phyloP scores from a whole-genome alignment of 2,329 filamentous ascomycete genomes.

The Penicillium sp. region DNA sequence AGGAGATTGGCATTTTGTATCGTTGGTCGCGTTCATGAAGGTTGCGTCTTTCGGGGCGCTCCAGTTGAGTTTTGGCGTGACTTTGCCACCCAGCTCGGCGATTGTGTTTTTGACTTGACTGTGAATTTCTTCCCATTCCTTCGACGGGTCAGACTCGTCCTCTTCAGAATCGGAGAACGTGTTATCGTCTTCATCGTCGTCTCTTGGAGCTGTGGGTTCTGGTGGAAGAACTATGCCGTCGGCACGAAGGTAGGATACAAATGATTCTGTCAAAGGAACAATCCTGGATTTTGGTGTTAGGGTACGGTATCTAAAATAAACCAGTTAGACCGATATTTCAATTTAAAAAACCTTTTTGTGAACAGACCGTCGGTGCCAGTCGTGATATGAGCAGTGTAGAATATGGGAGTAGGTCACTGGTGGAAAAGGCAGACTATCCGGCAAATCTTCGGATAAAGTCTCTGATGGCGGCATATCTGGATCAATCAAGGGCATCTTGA shows the following conservation, averaged over 20 bases:
- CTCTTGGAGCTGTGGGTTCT: constrained; percentile 34
- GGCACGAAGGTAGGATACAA: constrained; percentile 79
- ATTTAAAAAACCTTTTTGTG: background rate
- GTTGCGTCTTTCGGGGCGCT: constrained; percentile 92
- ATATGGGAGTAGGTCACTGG: constrained; percentile 82
- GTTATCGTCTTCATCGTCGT: constrained; percentile 48
- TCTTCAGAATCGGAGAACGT: constrained; percentile 51
- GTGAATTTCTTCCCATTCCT: constrained; percentile 65
- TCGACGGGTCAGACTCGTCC: constrained; percentile 52
- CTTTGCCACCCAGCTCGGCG: constrained; percentile 66
- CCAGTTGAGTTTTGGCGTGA: constrained; percentile 95
- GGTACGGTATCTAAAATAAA: constrained; percentile 58
- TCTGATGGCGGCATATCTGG: constrained; percentile 11
- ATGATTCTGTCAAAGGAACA: constrained; percentile 67
- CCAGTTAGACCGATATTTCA: constrained; percentile 9
- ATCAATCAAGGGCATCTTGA: constrained; percentile 29
- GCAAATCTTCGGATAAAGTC: constrained; percentile 14
- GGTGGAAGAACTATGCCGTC: constrained; percentile 80
- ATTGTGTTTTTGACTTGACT: constrained; percentile 70
- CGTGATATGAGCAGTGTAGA: constrained; percentile 87
- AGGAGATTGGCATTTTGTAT: constrained; percentile 78
- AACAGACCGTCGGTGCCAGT: constrained; percentile 71
- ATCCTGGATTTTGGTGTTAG: constrained; percentile 81
- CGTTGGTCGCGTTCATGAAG: constrained; percentile 84
- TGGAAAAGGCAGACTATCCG: constrained; percentile 60